Percentiles rank a stretch among this genome's conserved stretches.
These are phyloP conservation scores for Sugiyamaella grinbergsii DNA, from an alignment of 1,139 yeast genomes.

Conservation along the genomic window DNA sequence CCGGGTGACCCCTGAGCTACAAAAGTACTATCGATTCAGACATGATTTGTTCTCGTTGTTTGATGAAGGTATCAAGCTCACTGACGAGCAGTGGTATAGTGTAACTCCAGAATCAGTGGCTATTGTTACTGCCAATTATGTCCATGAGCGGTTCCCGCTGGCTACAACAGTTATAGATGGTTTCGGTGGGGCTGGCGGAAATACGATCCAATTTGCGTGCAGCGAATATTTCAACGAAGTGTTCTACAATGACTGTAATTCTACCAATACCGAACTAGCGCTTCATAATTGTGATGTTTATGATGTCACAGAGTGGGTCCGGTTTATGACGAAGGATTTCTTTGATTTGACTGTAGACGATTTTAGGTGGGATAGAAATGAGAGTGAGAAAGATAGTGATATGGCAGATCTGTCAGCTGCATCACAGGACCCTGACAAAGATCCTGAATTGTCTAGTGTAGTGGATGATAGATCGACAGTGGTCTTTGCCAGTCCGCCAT, in stretches of 20 bases:
- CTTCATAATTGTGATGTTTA: constrained; percentile 73
- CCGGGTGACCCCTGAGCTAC: background rate
- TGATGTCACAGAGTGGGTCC: constrained; percentile 48
- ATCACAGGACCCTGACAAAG: too few relatives aligned
- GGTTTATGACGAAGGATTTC: constrained; percentile 34
- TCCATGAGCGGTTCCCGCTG: constrained; percentile 53
- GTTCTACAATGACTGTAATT: constrained; percentile 67
- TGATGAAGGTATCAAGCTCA: constrained; percentile 73
- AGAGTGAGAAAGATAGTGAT: background rate
- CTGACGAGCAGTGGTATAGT: constrained; percentile 82
- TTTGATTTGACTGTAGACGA: constrained; percentile 25
- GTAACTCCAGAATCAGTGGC: constrained; percentile 88
- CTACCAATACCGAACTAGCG: constrained; percentile 66
- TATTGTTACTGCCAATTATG: constrained; percentile 55
- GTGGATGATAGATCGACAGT: constrained; percentile 39
- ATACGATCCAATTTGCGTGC: constrained; percentile 71
- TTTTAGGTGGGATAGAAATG: background rate
- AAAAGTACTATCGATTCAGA: constrained; percentile 62
- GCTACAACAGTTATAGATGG: constrained; percentile 59
- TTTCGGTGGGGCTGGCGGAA: constrained; percentile 97
- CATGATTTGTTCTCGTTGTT: constrained; percentile 59
- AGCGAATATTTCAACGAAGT: constrained; percentile 41
- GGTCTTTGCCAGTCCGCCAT: constrained; percentile 87
- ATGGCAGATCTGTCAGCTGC: background rate
- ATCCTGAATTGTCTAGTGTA: too few relatives aligned